These are phyloP conservation scores for Fraxinus ornus DNA, from an alignment of 305 asterid species.

Conservation along the genomic window DNA sequence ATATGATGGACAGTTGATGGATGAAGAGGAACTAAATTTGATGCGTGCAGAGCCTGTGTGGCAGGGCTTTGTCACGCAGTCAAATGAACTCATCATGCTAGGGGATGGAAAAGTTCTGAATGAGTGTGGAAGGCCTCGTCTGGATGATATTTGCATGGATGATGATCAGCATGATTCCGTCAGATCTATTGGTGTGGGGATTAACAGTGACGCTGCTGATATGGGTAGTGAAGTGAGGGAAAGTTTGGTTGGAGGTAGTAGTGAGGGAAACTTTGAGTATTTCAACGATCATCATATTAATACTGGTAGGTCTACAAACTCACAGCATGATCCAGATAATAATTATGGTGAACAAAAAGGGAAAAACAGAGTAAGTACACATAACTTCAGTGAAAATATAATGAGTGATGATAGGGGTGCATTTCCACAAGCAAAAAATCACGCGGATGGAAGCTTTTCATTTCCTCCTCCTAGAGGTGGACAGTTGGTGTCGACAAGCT, in stretches of 20 bases:
- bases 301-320: conserved; percentile 42
- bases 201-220: conserved; percentile 88
- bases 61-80: conserved; percentile 88
- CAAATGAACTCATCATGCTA: conserved; percentile 69
- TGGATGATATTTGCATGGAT: conserved; percentile 69
- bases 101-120: conserved; percentile 57
- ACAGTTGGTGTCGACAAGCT: conserved; percentile 53
- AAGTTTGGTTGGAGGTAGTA: conserved; percentile 88
- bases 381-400: conserved; percentile 46
- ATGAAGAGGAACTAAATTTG: conserved; percentile 79
- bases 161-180: conserved; percentile 95
- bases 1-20: conserved; percentile 93
- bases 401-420: conserved; percentile 45
- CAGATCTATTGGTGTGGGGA: conserved; percentile 98
- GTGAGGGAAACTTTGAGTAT: conserved; percentile 78
- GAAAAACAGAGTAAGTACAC: conserved; percentile 40
- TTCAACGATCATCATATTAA: conserved; percentile 57
- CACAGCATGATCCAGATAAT: conserved; percentile 49
- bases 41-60: conserved; percentile 92
- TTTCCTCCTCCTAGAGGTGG: conserved; percentile 92
- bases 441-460: conserved; percentile 69
- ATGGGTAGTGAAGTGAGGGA: conserved; percentile 87
- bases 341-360: conserved; percentile 45
- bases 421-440: conserved; percentile 41
- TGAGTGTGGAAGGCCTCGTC: conserved; percentile 59